Percentiles rank a stretch among this genome's conserved stretches.
Evolutionary conservation across 2,329 filamentous ascomycete genomes (phyloP).

Genomic region (Cladobotryum mycophilum): DNA sequence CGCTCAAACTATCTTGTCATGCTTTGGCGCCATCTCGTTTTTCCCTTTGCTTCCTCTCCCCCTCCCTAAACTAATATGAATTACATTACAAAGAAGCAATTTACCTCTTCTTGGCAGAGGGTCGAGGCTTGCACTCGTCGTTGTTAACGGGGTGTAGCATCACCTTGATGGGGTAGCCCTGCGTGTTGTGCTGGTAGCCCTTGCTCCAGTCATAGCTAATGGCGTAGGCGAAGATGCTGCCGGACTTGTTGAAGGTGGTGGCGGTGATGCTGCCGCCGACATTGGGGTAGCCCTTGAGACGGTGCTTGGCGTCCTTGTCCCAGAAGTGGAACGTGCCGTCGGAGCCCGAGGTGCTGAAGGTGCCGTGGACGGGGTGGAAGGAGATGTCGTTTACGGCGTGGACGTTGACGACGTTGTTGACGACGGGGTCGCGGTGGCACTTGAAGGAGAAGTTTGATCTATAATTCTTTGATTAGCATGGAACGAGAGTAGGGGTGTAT

Average conservation of each 20-base stretch:
- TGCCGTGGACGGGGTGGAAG: conserved; percentile 93
- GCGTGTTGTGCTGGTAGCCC: conserved; percentile 79
- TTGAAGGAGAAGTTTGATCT: conserved; percentile 98
- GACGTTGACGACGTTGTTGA: conserved; percentile 75
- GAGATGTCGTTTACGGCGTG: conserved; percentile 96
- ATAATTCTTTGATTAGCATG: neutral
- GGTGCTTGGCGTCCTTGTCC: conserved; percentile 88
- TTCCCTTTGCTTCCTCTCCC: neutral
- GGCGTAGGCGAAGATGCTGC: conserved; percentile 80
- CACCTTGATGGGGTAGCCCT: conserved; percentile 68
- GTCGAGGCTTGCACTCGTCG: conserved; percentile 58
- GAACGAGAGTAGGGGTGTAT: too few relatives aligned
- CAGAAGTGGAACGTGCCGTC: conserved; percentile 97
- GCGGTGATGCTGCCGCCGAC: conserved; percentile 83
- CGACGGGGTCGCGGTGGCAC: conserved; percentile 81
- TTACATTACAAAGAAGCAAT: too few relatives aligned
- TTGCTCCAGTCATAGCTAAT: conserved; percentile 98
- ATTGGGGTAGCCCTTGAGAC: conserved; percentile 79
- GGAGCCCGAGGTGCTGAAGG: conserved; percentile 93
- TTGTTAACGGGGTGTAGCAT: conserved; percentile 71
- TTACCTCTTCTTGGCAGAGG: conserved; percentile 54
- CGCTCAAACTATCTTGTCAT: conserved; percentile 1
- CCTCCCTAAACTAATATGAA: neutral
- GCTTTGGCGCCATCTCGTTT: conserved; percentile 1
- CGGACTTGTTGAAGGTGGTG: conserved; percentile 84